Evolutionary conservation across 2,329 filamentous ascomycete genomes (phyloP), one percentile per base, ranked within the genome.

Genomic region (Penicillium sp.): DNA sequence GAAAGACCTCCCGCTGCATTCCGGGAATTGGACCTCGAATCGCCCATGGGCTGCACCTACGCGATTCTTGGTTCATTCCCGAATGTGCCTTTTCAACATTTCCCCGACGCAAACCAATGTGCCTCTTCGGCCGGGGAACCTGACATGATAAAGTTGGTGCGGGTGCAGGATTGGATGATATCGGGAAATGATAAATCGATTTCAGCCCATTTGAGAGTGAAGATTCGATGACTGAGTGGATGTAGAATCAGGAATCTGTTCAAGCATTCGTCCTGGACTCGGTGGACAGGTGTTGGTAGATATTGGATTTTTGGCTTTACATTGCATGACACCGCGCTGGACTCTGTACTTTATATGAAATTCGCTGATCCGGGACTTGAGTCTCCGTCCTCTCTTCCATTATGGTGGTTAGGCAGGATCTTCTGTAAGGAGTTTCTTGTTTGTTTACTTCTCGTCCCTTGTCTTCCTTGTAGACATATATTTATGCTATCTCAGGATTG

Each of bases 261-360:
- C 48, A 35, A 50, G 31, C 43, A 51, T 57, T 59, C 44, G 25
- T 42, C 55, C 49, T 56, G 57, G 49, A 45, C 45, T 53, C 35
- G 57, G 57, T 66, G 59, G 58, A 62, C 49, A 60, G 55, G 48
- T 64, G 59, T 63, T 60, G 63, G 65, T 66, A 67, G 65, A 67
- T 67, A 67, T 66, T 64, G 62, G 59, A 60, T 53, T 65, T 53
- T 47, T 57, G 52, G 60, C 57, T 57, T 66, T 64, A 64, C 59
- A 66, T 66, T 67, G 65, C 65, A 66, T 67, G 63, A 66, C 58
- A 55, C 53, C 61, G 62, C 60, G 62, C 64, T 64, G 64, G 61
- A 61, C 63, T 64, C 49, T 67, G 66, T 67, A 68, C 61, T 66
- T 65, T 66, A 66, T 66, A 60, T 62, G 62, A 58, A 57, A 61